Conservation (phyloP, 208 protist species). For the Trypanosoma cruzi region DNA sequence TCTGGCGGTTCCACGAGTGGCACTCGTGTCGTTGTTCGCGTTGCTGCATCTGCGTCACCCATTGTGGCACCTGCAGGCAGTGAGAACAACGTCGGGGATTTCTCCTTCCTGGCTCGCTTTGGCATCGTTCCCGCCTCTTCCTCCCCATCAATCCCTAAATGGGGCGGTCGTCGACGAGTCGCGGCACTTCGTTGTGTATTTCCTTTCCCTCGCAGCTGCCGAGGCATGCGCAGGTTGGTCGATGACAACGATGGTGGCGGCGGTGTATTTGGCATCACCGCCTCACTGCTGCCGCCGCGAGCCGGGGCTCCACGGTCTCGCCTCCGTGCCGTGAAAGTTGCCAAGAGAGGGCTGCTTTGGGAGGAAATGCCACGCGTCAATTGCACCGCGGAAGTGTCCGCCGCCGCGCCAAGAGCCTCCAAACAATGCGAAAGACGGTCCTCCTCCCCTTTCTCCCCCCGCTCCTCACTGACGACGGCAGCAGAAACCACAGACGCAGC, state of each 20-base stretch:
- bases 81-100: not conserved
- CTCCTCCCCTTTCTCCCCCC: not conserved
- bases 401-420: conserved; percentile 10
- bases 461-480: not conserved
- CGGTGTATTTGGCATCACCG: not conserved
- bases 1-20: not conserved
- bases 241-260: not conserved
- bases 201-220: not conserved
- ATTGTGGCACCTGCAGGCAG: not conserved
- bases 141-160: conserved; percentile 2
- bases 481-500: not conserved
- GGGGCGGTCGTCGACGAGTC: conserved; percentile 1
- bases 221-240: not conserved
- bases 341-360: conserved; percentile 8
- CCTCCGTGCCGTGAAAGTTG: not conserved
- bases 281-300: not conserved
- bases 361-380: conserved; percentile 3
- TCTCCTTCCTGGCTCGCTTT: conserved; percentile 8
- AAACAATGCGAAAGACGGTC: conserved; percentile 23
- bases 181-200: not conserved
- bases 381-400: conserved; percentile 7
- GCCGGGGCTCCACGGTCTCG: not conserved
- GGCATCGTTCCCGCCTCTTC: not conserved
- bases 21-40: not conserved
- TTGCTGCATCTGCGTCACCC: not conserved